Percentiles rank a stretch among this genome's conserved stretches.
phyloP scores from a whole-genome alignment of 1,284 basidiomycete genomes.

The Entoloma clypeatum region DNA sequence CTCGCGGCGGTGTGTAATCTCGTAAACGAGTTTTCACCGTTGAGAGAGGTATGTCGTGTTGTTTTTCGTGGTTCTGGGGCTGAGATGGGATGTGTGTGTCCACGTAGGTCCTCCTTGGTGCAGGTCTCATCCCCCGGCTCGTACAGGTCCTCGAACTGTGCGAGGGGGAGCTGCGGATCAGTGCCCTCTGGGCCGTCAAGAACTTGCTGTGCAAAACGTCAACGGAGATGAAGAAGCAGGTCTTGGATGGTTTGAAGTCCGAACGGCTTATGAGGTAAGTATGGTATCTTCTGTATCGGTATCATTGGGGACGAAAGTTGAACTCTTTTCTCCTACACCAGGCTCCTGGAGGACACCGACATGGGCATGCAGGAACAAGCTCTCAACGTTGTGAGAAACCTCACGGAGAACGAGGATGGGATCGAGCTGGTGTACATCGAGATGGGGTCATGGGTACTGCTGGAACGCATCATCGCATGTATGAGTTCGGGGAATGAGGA shows the following conservation, averaged over 20 bases:
- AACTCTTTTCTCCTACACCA: slow-evolving; percentile 24
- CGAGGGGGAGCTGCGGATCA: slow-evolving; percentile 60
- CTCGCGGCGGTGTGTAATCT: slow-evolving; percentile 80
- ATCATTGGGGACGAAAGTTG: not conserved
- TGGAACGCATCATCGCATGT: slow-evolving; percentile 41
- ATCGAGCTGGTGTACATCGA: slow-evolving; percentile 56
- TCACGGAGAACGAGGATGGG: slow-evolving; percentile 58
- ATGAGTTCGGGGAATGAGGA: slow-evolving; percentile 48
- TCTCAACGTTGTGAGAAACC: slow-evolving; percentile 56
- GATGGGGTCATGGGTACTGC: slow-evolving; percentile 43
- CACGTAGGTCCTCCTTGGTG: slow-evolving; percentile 53
- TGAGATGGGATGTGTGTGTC: not conserved
- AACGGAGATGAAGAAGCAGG: slow-evolving; percentile 52
- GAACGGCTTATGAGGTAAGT: slow-evolving; percentile 46
- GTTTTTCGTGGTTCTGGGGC: slow-evolving; percentile 8
- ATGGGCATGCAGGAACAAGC: slow-evolving; percentile 63
- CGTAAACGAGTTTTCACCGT: slow-evolving; percentile 81
- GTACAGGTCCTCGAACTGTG: slow-evolving; percentile 30
- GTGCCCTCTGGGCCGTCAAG: slow-evolving; percentile 79
- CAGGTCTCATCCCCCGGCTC: slow-evolving; percentile 62
- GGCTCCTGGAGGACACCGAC: slow-evolving; percentile 48
- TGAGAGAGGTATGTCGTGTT: slow-evolving; percentile 52
- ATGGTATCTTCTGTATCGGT: not conserved
- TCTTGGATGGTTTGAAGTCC: slow-evolving; percentile 70
- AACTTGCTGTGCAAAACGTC: slow-evolving; percentile 68